These are phyloP conservation scores for Spinacia oleracea DNA, from an alignment of 179 eudicot genomes.

Conservation along the genomic window DNA sequence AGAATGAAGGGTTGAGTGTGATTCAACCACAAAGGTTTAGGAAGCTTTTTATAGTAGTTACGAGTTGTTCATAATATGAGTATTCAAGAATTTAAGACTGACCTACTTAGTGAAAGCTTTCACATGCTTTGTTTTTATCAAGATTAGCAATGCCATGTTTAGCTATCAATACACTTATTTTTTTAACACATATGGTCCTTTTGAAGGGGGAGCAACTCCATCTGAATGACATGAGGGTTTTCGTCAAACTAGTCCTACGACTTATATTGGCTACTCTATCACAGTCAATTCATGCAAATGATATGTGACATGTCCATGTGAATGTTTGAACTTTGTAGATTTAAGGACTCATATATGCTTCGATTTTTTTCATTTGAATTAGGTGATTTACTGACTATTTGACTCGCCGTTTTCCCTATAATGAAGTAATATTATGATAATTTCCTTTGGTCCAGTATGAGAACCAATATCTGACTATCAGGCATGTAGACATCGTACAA, in stretches of 20 bases:
- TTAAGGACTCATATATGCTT: slow-evolving; percentile 9
- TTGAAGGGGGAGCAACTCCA: neutral
- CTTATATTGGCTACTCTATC: neutral
- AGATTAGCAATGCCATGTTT: slow-evolving; percentile 12
- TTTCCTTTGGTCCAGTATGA: neutral
- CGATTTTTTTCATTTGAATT: neutral
- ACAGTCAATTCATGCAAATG: neutral
- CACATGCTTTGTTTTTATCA: too few species aligned
- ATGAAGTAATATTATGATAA: neutral
- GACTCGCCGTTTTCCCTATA: neutral
- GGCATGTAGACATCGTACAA: neutral
- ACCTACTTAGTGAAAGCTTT: too few species aligned
- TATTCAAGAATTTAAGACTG: neutral
- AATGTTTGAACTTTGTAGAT: neutral
- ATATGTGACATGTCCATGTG: slow-evolving; percentile 30
- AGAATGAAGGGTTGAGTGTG: neutral
- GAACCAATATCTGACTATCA: neutral
- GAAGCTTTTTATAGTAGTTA: slow-evolving; percentile 17
- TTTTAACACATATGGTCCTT: slow-evolving; percentile 19
- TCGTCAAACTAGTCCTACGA: too few species aligned
- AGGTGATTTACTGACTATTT: neutral
- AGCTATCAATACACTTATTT: neutral
- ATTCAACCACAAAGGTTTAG: neutral
- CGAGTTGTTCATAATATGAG: neutral
- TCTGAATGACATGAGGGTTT: slow-evolving; percentile 15